Evolutionary conservation across 2,329 filamentous ascomycete genomes (phyloP).

Genomic region (Fusarium mundagurra): DNA sequence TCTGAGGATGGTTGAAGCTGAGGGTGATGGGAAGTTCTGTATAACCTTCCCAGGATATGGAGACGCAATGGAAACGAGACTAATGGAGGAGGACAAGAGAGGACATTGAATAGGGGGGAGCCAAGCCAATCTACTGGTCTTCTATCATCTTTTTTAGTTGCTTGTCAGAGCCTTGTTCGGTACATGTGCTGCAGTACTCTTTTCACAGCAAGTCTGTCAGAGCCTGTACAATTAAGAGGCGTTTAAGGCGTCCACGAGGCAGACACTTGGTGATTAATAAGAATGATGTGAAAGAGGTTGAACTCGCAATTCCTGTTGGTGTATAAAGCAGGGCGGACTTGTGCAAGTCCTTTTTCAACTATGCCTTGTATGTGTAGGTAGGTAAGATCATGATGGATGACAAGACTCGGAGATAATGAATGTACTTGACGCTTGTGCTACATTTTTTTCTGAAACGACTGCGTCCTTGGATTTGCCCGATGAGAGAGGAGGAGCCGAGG

Average conservation of each 20-base stretch:
- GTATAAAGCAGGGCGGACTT: constrained; percentile 25
- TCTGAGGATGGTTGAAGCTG: not conserved
- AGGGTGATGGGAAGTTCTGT: constrained; percentile 30
- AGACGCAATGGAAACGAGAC: not conserved
- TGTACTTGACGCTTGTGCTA: not conserved
- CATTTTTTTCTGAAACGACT: not conserved
- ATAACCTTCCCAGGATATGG: constrained; percentile 13
- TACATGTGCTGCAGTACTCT: constrained; percentile 18
- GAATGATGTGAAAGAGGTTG: not conserved
- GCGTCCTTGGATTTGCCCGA: constrained; percentile 16
- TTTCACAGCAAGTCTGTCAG: not conserved
- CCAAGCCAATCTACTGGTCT: not conserved
- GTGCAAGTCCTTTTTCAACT: constrained; percentile 15
- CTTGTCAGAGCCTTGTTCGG: constrained; percentile 21
- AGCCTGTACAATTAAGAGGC: constrained; percentile 21
- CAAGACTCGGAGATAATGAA: not conserved
- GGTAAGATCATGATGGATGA: not conserved
- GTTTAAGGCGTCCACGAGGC: constrained; percentile 20
- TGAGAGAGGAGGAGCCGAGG: constrained; percentile 7
- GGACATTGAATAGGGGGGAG: not conserved
- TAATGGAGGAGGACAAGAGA: not conserved
- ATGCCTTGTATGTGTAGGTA: not conserved
- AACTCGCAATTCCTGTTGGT: not conserved
- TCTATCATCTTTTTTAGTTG: not conserved
- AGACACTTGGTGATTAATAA: not conserved